phyloP scores from a whole-genome alignment of 2,329 filamentous ascomycete species.

The Teratosphaeria zuluensis region DNA sequence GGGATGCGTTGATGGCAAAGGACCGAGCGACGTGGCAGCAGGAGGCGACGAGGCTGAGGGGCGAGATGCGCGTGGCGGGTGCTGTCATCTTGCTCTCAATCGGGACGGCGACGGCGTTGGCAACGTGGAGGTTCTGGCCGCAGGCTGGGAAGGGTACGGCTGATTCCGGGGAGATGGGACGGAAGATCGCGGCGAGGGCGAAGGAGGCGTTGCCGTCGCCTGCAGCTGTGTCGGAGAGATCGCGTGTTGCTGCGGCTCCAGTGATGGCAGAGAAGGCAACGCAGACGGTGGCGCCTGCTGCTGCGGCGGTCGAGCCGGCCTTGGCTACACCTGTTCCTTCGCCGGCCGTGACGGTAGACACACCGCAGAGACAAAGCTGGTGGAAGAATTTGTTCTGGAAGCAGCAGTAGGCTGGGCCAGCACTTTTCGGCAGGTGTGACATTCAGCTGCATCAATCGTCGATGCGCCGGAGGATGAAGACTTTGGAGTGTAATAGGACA shows the following conservation, averaged over 20 bases:
- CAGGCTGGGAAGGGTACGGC: background rate
- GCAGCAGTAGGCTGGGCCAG: no score
- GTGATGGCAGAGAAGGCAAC: background rate
- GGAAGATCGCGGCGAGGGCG: slow-evolving; percentile 14
- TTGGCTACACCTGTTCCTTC: background rate
- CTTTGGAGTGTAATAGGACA: no score
- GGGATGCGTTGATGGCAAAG: slow-evolving; percentile 1
- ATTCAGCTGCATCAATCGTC: no score
- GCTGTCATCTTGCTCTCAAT: slow-evolving; percentile 11
- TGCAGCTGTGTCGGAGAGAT: background rate
- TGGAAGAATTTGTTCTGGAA: no score
- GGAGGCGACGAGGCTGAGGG: slow-evolving; percentile 8
- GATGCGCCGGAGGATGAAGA: no score
- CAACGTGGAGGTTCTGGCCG: slow-evolving; percentile 19
- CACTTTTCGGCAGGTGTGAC: no score
- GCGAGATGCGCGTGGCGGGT: slow-evolving; percentile 14
- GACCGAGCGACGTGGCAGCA: slow-evolving; percentile 7
- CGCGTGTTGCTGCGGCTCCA: background rate
- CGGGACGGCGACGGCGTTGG: slow-evolving; percentile 13
- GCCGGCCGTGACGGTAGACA: no score
- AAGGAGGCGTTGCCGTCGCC: slow-evolving; percentile 8
- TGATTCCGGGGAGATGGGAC: slow-evolving; percentile 14
- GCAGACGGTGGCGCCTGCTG: background rate
- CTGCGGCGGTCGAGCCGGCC: background rate
- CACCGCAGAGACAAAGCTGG: no score